Base-by-base conservation (phyloP, 1,284 basidiomycete genomes). In the Bothia castanella region DNA sequence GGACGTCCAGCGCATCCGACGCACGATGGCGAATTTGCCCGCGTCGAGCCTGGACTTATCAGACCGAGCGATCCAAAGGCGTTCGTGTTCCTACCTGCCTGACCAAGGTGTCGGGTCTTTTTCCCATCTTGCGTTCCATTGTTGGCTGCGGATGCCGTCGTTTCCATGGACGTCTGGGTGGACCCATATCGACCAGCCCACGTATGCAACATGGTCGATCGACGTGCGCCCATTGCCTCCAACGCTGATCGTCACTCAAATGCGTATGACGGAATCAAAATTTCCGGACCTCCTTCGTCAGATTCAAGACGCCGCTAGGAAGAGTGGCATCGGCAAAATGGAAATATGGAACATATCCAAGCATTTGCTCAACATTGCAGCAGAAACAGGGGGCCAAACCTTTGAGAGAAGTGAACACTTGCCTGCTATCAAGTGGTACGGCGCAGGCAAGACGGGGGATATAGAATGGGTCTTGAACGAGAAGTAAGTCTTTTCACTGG, bases 341-440 rank as follows among this genome's bases (percentile, higher is more conserved):
- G 82, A 85, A 57, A 64, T 76, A 1, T 86, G 25, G 9, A 25
- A 25, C 25, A 25, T 25, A 25, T 9, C 25, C 25, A 25, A 25
- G 25, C 25, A 25, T 25, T 25, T 25, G 25, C 25, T 25, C 41
- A 53, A 57, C 2, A 52, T 66, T 27, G 74, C 72, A 6, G 46
- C 57, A 19, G 53, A 56, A 13, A 54, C 69, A 2, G 76, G 75
- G 4, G 78, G 76, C 4, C 64, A 45, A 44, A 75, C 72, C 2
- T 57, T 57, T 20, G 58, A 66, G 27, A 69, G 81, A 52, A 61
- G 67, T 2, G 76, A 78, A 19, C 78, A 82, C 59, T 56, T 84
- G 19, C 72, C 80, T 5, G 69, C 76, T 0, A 68, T 83, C 45
- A 82, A 77, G 54, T 83, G 79, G 77, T 85, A 85, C 61, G 77